A percentile compares a stretch with the other conserved stretches of the same genome.
Conservation (phyloP, 306 rosid genomes). For the Rubus idaeus region DNA sequence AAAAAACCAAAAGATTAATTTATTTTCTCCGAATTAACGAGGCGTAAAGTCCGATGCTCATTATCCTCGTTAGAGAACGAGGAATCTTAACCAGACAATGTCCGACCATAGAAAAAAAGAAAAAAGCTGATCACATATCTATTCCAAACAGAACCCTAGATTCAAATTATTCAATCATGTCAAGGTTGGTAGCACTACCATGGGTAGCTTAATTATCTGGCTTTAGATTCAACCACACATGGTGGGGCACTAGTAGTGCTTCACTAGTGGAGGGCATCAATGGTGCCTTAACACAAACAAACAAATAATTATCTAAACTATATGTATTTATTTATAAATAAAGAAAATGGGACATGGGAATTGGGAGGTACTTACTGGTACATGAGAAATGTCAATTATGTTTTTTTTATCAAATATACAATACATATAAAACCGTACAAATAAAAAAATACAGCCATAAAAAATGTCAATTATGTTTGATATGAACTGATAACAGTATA, state of each 20-base stretch:
- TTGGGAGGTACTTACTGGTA: background rate
- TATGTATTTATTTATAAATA: background rate
- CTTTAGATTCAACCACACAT: background rate
- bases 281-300: background rate
- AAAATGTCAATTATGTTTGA: background rate
- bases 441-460: too few relatives aligned
- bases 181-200: background rate
- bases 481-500: background rate
- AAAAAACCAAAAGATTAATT: too few relatives aligned
- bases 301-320: background rate
- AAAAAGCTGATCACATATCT: background rate
- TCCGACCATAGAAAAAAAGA: too few relatives aligned
- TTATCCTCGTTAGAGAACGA: too few relatives aligned
- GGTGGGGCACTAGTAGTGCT: background rate
- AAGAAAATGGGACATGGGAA: background rate
- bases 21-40: too few relatives aligned
- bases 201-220: background rate
- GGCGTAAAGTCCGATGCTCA: too few relatives aligned
- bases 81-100: too few relatives aligned
- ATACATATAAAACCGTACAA: too few relatives aligned
- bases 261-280: conserved; percentile 1
- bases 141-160: background rate
- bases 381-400: too few relatives aligned
- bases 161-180: background rate
- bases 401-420: too few relatives aligned